Evolutionary conservation across 352 stramenopile species (phyloP), one percentile per base, ranked within the genome.

Genomic region (Phytophthora cactorum): DNA sequence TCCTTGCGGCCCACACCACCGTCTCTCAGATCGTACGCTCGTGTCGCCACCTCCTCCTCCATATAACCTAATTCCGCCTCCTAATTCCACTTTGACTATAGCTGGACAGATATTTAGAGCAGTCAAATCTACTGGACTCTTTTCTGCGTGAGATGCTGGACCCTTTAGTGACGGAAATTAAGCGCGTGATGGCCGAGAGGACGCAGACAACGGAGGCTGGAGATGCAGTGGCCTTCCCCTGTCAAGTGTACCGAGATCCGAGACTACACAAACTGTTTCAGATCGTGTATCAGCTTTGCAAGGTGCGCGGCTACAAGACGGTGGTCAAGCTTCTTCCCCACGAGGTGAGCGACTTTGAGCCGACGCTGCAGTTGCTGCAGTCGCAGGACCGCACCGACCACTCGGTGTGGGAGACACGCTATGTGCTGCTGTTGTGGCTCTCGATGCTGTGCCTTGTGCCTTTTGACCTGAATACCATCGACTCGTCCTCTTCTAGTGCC

Each of bases 361-460:
- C 96, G 10, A 95, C 96, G 32, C 82, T 99, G 54, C 92, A 89
- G 53, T 50, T 95, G 43, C 75, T 97, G 10, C 86, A 95, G 70
- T 94, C 78, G 15, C 90, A 97, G 63, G 95, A 98, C 70, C 81
- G 80, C 32, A 71, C 75, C 4, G 92, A 97, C 65, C 63, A 90
- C 86, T 69, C 61, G 11, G 77, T 72, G 27, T 92, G 81, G 83
- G 78, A 92, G 66, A 92, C 77, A 53, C 87, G 88, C 46, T 96
- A 93, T 55, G 85, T 94, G 45, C 72, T 99, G 47, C 83, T 99
- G 72, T 86, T 99, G 27, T 99, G 98, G 98, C 81, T 99, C 45
- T 97, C 89, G 10, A 98, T 99, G 75, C 84, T 99, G 41, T 98
- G 93, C 64, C 85, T 99, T 28, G 95, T 99, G 22, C 98, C 98